A percentile compares a stretch with the other conserved stretches of the same genome.
These are phyloP conservation scores for Chalaropsis ovoidea DNA, from an alignment of 2,329 filamentous ascomycete genomes.

Conservation along the genomic window DNA sequence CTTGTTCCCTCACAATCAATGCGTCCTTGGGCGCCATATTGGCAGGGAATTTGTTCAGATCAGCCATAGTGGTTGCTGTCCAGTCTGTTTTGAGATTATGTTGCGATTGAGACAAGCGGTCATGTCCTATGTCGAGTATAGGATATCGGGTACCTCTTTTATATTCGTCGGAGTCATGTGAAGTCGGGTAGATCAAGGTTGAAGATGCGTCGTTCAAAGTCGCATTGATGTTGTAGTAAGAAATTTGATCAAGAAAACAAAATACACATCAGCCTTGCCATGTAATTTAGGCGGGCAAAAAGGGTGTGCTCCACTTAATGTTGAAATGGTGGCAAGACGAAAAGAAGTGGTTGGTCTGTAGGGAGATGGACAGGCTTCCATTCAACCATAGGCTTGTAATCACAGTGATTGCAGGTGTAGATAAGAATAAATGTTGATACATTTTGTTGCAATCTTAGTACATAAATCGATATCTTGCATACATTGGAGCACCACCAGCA, in stretches of 20 bases:
- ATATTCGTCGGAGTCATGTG: not conserved
- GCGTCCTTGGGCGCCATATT: constrained; percentile 57
- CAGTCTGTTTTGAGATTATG: not conserved
- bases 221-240: not conserved
- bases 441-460: too few species aligned
- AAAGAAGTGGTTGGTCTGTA: not conserved
- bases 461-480: too few species aligned
- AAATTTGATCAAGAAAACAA: too few species aligned
- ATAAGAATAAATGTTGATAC: too few species aligned
- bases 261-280: too few species aligned
- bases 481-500: too few species aligned
- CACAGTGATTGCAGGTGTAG: too few species aligned
- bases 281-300: not conserved
- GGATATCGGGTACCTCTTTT: not conserved
- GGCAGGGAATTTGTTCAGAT: constrained; percentile 54
- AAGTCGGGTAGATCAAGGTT: not conserved
- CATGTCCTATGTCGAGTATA: not conserved
- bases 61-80: constrained; percentile 41
- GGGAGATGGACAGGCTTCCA: not conserved
- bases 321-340: not conserved
- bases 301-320: not conserved
- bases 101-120: not conserved
- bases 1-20: constrained; percentile 46
- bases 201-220: not conserved
- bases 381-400: not conserved